Percentiles rank a stretch among this genome's conserved stretches.
These are phyloP conservation scores for Willaertia magna DNA, from an alignment of 208 protist species.

Conservation along the genomic window DNA sequence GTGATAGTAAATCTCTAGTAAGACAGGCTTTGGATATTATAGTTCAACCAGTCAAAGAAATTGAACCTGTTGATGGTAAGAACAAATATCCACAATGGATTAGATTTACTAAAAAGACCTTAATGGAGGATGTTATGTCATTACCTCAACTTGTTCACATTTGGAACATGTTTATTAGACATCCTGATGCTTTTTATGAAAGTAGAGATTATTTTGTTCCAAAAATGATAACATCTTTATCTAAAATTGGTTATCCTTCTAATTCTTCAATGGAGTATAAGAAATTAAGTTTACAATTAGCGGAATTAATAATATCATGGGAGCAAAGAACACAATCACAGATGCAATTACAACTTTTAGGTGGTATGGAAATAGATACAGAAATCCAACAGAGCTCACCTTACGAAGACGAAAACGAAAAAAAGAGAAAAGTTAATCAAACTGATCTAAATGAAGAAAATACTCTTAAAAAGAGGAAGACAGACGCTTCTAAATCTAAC, in stretches of 20 bases:
- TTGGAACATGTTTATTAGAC: background rate
- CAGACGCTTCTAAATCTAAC: background rate
- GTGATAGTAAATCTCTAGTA: background rate
- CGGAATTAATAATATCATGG: background rate
- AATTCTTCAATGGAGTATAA: background rate
- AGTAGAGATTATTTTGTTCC: background rate
- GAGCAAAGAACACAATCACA: background rate
- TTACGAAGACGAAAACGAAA: background rate
- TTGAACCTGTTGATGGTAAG: background rate
- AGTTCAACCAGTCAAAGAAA: background rate
- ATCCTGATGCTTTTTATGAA: background rate
- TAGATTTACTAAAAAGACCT: background rate
- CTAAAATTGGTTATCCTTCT: background rate
- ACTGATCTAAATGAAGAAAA: background rate
- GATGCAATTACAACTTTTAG: too few species aligned
- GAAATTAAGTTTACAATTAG: background rate
- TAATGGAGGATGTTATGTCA: background rate
- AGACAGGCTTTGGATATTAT: constrained; percentile 5
- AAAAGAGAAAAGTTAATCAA: background rate
- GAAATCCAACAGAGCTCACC: too few species aligned
- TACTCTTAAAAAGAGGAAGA: background rate
- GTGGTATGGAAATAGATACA: background rate
- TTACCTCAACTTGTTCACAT: background rate
- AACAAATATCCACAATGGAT: background rate
- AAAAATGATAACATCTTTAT: background rate